Conservation (phyloP, 148 eudicot species). For the Pouteria glomerata region DNA sequence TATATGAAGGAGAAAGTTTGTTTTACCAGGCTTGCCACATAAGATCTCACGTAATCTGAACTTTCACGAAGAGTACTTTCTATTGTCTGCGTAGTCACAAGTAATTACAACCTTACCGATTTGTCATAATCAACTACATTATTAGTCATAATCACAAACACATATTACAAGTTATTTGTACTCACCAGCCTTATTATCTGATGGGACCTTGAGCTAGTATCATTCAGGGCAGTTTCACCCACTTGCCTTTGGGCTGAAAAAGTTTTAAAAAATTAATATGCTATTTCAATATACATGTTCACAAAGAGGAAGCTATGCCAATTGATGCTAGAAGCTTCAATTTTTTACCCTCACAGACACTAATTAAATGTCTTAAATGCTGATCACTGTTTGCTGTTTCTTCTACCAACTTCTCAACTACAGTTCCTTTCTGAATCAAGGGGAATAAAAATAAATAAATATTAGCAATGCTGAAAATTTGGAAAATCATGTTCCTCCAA, state of each 20-base stretch:
- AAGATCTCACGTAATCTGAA: constrained; percentile 76
- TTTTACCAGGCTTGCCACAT: constrained; percentile 86
- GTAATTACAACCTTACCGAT: background rate
- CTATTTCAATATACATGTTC: background rate
- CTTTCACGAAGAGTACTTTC: constrained; percentile 88
- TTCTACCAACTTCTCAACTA: constrained; percentile 89
- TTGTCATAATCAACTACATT: background rate
- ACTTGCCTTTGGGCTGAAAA: constrained; percentile 92
- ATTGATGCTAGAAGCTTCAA: background rate
- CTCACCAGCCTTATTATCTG: constrained; percentile 94
- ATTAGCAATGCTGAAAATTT: background rate
- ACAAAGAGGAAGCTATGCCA: background rate
- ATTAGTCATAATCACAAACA: background rate
- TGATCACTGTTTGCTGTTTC: constrained; percentile 64
- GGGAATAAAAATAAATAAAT: background rate
- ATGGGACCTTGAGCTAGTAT: constrained; percentile 90
- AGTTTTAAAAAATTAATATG: background rate
- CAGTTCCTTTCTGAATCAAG: constrained; percentile 78
- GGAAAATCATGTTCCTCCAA: background rate
- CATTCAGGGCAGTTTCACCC: constrained; percentile 91
- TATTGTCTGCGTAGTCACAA: constrained; percentile 59
- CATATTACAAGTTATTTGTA: background rate
- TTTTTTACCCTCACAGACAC: constrained; percentile 81
- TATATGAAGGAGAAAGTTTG: background rate
- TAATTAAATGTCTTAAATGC: constrained; percentile 69